These are phyloP conservation scores for Gigaspora rosea DNA, from an alignment of 192 early-diverging fungal species.

Conservation along the genomic window DNA sequence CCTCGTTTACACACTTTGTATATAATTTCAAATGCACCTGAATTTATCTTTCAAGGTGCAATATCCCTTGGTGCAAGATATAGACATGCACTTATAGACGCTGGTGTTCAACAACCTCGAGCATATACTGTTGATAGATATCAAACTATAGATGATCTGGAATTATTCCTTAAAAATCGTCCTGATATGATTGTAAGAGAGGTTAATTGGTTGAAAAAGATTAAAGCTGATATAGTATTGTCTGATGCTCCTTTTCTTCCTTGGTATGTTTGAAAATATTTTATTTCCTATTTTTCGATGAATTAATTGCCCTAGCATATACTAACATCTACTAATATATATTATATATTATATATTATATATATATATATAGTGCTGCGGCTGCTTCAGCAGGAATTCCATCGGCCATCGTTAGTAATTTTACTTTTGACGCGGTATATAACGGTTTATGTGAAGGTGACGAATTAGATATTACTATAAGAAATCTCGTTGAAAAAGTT, in stretches of 20 bases:
- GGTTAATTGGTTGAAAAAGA: constrained; percentile 51
- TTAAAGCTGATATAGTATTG: constrained; percentile 56
- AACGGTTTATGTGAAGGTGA: constrained; percentile 55
- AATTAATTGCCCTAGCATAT: too few species aligned
- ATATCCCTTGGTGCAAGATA: constrained; percentile 53
- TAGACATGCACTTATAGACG: constrained; percentile 59
- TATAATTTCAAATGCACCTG: constrained; percentile 57
- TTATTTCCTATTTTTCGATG: too few species aligned
- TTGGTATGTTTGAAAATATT: constrained; percentile 54
- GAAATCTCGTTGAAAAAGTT: constrained; percentile 40
- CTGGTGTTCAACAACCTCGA: constrained; percentile 61
- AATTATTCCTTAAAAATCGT: constrained; percentile 46
- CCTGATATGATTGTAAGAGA: constrained; percentile 47
- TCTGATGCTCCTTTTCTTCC: constrained; percentile 61
- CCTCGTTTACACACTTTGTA: constrained; percentile 50
- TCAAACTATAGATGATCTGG: constrained; percentile 54
- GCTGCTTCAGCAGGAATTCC: constrained; percentile 53
- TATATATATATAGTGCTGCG: constrained; percentile 49
- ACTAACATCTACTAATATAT: background rate
- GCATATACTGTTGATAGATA: constrained; percentile 62
- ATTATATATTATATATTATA: constrained; percentile 1
- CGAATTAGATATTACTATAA: constrained; percentile 48
- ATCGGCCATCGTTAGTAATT: constrained; percentile 58
- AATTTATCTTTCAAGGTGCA: constrained; percentile 60
- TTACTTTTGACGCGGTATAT: constrained; percentile 65